Evolutionary conservation across 805 yeast genomes (phyloP).

Genomic region (Candida fluviatilis): DNA sequence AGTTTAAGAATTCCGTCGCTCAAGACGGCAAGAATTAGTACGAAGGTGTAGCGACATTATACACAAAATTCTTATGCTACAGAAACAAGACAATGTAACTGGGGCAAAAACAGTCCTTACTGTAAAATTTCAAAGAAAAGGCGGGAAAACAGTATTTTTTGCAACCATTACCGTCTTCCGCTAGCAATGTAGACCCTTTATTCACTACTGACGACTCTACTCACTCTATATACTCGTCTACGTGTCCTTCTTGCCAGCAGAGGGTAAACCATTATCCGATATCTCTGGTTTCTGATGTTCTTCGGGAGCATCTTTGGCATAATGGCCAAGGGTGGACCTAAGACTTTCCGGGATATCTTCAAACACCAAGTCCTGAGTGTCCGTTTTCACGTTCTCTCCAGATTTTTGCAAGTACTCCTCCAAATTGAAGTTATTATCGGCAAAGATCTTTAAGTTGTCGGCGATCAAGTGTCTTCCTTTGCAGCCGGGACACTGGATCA

Average conservation of each 20-base stretch:
- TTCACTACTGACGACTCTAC: no score
- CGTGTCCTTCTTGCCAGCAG: not conserved
- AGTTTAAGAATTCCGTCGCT: no score
- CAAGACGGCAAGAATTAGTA: no score
- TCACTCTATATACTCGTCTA: no score
- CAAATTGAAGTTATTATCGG: slow-evolving; percentile 71
- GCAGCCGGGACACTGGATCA: slow-evolving; percentile 91
- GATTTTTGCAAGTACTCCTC: slow-evolving; percentile 72
- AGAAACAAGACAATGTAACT: no score
- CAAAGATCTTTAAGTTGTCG: slow-evolving; percentile 65
- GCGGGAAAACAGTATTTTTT: no score
- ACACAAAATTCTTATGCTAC: no score
- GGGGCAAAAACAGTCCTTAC: no score
- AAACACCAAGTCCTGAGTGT: slow-evolving; percentile 59
- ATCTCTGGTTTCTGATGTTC: slow-evolving; percentile 18
- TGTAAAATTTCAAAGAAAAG: no score
- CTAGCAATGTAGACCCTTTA: no score
- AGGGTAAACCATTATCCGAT: slow-evolving; percentile 7
- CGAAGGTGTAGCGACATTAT: no score
- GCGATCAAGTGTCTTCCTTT: slow-evolving; percentile 85
- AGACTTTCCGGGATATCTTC: slow-evolving; percentile 62
- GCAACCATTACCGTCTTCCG: no score
- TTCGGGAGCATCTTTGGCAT: slow-evolving; percentile 67
- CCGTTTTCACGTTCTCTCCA: slow-evolving; percentile 69
- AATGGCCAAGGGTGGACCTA: slow-evolving; percentile 50